phyloP scores from a whole-genome alignment of 2,329 filamentous ascomycete species.

The Metarhizium rileyi region DNA sequence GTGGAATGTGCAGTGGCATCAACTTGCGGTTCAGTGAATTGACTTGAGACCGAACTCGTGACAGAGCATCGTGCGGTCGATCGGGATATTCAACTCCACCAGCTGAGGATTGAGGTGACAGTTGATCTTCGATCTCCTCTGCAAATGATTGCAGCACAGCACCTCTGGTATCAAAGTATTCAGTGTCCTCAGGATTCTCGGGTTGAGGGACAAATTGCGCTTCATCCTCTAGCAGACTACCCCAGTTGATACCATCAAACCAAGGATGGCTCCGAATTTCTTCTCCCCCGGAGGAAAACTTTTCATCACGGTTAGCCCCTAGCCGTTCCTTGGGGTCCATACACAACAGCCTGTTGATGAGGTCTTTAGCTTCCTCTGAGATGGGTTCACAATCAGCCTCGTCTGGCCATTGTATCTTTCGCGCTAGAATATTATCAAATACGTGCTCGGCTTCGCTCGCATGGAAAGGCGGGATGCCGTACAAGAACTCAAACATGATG shows the following conservation, averaged over 20 bases:
- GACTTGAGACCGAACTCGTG: constrained; percentile 77
- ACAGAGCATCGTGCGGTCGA: constrained; percentile 87
- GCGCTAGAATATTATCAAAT: constrained; percentile 89
- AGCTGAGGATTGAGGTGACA: constrained; percentile 59
- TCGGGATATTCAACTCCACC: constrained; percentile 72
- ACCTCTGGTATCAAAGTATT: constrained; percentile 91
- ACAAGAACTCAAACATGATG: constrained; percentile 93
- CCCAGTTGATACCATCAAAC: constrained; percentile 85
- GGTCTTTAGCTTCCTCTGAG: constrained; percentile 80
- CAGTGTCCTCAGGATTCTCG: constrained; percentile 92
- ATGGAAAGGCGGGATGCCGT: constrained; percentile 88
- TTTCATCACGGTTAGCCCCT: constrained; percentile 77
- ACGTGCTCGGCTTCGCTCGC: constrained; percentile 83
- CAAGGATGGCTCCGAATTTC: constrained; percentile 86
- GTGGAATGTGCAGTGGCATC: constrained; percentile 93
- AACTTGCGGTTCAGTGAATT: constrained; percentile 79
- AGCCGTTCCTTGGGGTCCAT: constrained; percentile 73
- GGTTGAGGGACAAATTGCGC: constrained; percentile 89
- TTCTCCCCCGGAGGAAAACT: constrained; percentile 71
- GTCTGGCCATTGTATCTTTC: constrained; percentile 87
- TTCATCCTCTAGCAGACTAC: constrained; percentile 83
- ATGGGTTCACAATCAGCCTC: constrained; percentile 63
- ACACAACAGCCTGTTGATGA: constrained; percentile 88
- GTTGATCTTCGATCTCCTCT: constrained; percentile 87
- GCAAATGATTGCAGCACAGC: constrained; percentile 87